Conservation (phyloP, 495 filamentous ascomycete species). For the Sordaria brevicollis region DNA sequence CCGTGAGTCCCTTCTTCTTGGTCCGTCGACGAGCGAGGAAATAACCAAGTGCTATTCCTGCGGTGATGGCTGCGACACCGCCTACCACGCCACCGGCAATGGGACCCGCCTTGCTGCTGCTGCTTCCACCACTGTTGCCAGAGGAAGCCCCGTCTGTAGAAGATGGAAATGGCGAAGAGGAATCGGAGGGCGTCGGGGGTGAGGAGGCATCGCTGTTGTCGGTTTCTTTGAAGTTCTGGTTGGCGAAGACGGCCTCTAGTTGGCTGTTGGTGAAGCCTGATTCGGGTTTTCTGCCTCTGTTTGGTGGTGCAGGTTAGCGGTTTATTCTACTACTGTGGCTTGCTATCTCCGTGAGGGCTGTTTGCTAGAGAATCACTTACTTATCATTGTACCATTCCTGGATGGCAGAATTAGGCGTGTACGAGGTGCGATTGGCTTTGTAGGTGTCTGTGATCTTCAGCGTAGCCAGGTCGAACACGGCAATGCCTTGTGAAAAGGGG, state of each 20-base stretch:
- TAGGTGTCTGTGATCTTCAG: slow-evolving; percentile 6
- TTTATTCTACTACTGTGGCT: background rate
- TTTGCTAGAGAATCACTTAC: slow-evolving; percentile 1
- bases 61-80: slow-evolving; percentile 2
- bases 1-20: background rate
- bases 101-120: background rate
- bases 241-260: background rate
- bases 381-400: slow-evolving; percentile 9
- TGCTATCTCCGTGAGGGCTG: background rate
- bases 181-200: background rate
- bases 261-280: background rate
- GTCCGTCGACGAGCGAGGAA: background rate
- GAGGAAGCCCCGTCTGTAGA: background rate
- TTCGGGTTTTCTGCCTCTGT: background rate
- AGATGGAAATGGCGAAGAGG: background rate
- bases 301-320: background rate
- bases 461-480: slow-evolving; percentile 10
- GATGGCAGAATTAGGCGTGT: slow-evolving; percentile 3
- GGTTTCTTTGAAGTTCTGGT: background rate
- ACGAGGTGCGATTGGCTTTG: background rate
- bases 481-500: slow-evolving; percentile 11
- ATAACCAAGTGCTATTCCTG: background rate
- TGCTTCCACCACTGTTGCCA: background rate
- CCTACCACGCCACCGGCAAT: slow-evolving; percentile 11
- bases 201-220: background rate